These are phyloP conservation scores for Linnemannia elongata DNA, from an alignment of 192 early-diverging fungal species.

Conservation along the genomic window DNA sequence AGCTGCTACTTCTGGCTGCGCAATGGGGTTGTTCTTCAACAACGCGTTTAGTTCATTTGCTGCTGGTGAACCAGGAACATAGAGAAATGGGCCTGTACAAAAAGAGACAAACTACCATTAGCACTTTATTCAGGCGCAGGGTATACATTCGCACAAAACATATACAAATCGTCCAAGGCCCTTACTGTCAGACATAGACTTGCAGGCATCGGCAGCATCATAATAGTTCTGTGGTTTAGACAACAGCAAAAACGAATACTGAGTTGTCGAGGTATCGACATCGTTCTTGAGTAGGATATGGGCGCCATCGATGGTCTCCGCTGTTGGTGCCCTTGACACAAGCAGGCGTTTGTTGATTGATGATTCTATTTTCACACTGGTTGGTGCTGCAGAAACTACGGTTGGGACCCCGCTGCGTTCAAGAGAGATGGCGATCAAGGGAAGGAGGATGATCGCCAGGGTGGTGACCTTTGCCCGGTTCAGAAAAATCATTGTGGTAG, in stretches of 20 bases:
- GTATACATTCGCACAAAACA: background rate
- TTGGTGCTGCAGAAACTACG: background rate
- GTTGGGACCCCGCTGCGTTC: background rate
- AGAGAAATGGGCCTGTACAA: background rate
- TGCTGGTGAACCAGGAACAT: background rate
- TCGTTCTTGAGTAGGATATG: constrained; percentile 37
- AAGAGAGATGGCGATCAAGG: background rate
- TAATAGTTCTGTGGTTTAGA: constrained; percentile 24
- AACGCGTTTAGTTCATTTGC: background rate
- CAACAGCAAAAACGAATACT: constrained; percentile 25
- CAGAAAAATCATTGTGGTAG: background rate
- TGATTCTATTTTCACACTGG: background rate
- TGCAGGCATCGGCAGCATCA: constrained; percentile 9
- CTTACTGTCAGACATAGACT: constrained; percentile 21
- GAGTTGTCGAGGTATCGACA: constrained; percentile 18
- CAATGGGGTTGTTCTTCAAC: constrained; percentile 1
- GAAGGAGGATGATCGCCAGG: background rate
- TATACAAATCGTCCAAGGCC: background rate
- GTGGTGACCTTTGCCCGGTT: background rate
- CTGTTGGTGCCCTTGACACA: constrained; percentile 13
- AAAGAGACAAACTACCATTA: background rate
- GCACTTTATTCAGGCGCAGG: too few relatives aligned
- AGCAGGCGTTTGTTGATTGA: constrained; percentile 5
- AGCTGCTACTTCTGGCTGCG: constrained; percentile 7
- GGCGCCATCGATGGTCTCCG: constrained; percentile 17